Conservation (phyloP, 2,329 filamentous ascomycete genomes). For the Fusarium globosum region DNA sequence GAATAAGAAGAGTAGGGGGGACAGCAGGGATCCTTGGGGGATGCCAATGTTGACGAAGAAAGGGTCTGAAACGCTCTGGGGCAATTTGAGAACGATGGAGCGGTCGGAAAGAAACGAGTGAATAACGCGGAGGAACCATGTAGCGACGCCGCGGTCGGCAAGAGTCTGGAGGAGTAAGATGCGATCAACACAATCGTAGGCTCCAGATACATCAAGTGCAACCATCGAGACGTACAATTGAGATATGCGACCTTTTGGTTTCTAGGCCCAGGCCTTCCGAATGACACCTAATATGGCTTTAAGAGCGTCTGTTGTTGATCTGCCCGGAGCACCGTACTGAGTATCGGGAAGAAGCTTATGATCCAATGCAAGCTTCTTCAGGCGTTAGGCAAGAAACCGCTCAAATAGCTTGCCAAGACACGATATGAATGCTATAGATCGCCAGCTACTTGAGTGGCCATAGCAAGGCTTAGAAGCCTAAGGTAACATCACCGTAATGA, state of each 20-base stretch:
- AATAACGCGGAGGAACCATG: not conserved
- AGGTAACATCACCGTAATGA: not conserved
- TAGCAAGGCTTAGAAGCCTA: constrained; percentile 6
- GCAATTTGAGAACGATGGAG: constrained; percentile 1
- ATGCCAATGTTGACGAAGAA: constrained; percentile 20
- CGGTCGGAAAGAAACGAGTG: constrained; percentile 12
- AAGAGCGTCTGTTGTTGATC: not conserved
- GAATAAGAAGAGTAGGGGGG: constrained; percentile 17
- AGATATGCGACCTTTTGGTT: not conserved
- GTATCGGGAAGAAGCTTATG: not conserved
- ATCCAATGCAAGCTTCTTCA: not conserved
- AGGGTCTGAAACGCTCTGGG: not conserved
- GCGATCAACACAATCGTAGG: constrained; percentile 2
- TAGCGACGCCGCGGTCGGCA: not conserved
- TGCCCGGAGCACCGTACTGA: constrained; percentile 8
- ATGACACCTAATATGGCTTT: not conserved
- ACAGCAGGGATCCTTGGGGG: constrained; percentile 12
- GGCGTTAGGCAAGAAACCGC: not conserved
- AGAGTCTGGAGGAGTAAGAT: not conserved
- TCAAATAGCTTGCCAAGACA: constrained; percentile 5
- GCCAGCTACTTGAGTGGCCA: not conserved
- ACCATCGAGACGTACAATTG: not conserved
- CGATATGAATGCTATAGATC: constrained; percentile 3
- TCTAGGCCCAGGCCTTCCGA: not conserved
- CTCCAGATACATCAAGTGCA: constrained; percentile 11